Percentiles rank a stretch among this genome's conserved stretches.
phyloP scores from a whole-genome alignment of 768 basidiomycete genomes.

The Paxillus rubicundulus region DNA sequence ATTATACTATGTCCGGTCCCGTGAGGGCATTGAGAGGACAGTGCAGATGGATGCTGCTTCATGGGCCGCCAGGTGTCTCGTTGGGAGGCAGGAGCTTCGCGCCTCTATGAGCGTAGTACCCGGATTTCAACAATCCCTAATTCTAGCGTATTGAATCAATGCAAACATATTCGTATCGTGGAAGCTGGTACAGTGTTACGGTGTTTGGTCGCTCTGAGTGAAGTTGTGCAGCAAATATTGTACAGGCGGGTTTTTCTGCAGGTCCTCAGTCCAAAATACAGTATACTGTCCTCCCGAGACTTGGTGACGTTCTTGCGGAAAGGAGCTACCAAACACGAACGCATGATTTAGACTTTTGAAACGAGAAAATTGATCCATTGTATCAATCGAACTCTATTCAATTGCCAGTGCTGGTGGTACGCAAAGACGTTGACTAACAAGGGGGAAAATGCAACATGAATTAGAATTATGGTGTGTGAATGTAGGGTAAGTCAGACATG shows the following conservation, averaged over 20 bases:
- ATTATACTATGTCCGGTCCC: conserved; percentile 24
- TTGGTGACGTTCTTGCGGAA: too few species aligned
- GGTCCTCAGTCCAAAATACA: too few species aligned
- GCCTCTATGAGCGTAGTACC: conserved; percentile 44
- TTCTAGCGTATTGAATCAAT: conserved; percentile 26
- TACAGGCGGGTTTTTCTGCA: too few species aligned
- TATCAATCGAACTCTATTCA: too few species aligned
- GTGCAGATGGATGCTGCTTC: conserved; percentile 21
- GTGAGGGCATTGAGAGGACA: conserved; percentile 14
- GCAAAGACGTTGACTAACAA: neutral
- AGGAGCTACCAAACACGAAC: too few species aligned
- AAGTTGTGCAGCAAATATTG: neutral
- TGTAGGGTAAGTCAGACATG: conserved; percentile 8
- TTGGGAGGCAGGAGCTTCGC: conserved; percentile 24
- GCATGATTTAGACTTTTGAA: too few species aligned
- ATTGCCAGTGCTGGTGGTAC: neutral
- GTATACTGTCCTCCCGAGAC: too few species aligned
- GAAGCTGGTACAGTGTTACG: neutral
- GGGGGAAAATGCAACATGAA: neutral
- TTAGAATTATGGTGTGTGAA: neutral
- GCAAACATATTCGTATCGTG: conserved; percentile 1
- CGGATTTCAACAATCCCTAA: conserved; percentile 82
- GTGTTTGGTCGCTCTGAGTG: neutral
- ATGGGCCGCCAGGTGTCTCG: conserved; percentile 26
- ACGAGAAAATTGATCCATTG: too few species aligned